Evolutionary conservation across 805 yeast species (phyloP), one percentile per base, ranked within the genome.

Genomic region (Suhomyces kilbournensis): DNA sequence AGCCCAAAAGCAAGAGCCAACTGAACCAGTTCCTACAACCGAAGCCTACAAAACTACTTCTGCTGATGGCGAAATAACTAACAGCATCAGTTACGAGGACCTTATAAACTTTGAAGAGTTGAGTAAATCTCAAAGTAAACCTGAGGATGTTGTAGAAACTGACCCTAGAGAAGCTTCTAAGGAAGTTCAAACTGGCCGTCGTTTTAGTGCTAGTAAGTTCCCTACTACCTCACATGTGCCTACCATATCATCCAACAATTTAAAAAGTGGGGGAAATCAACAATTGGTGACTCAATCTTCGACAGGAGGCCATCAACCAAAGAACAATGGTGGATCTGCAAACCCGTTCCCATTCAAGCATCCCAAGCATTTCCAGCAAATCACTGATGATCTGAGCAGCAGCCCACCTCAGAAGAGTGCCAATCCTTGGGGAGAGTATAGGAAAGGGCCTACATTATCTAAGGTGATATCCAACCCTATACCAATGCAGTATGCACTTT

Each of bases 391-490:
- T 7, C 23, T 19, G 7, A 34, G 30, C n/a, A 46, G 15, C 7
- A 35, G 35, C 20, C 35, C 28, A 4, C 15, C 34, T n/a, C 40
- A 48, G 6, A 61, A 56, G 35, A 51, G 53, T 50, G 63, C 64
- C 12, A 71, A 71, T 46, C 75, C 75, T 3, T 71, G 75, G 75
- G 71, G 71, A 3, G 70, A 66, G 8, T 70, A 57, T 52, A 57
- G 64, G 15, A 42, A 45, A 14, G 25, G 51, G 12, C 28, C 28
- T 7, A 3, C 55, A 7, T 17, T 49, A 15, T 34, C 48, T 22
- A 50, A 47, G 34, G 47, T 47, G 2, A 14, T 34, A n/a, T 49
- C 56, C 12, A 19, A 44, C 15, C 53, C 53, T 9, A 48, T 14
- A 20, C 32, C 32, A 10, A 19, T 17, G 22, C 44, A 40, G 20